phyloP scores from a whole-genome alignment of 2,329 filamentous ascomycete species.

The Pseudofabraea citricarpa region DNA sequence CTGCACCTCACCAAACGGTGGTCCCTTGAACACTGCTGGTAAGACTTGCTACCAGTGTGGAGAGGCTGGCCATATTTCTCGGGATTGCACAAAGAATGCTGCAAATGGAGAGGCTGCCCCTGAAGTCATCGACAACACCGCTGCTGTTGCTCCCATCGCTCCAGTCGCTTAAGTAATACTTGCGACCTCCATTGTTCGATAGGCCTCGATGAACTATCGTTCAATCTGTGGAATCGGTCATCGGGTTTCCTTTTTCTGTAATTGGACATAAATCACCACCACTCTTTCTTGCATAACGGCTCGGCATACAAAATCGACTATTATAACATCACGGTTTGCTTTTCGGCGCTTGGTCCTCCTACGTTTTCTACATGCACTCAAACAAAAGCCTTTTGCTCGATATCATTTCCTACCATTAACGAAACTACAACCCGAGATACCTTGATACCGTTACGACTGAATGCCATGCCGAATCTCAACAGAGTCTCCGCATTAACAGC shows the following conservation, averaged over 20 bases:
- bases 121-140: slow-evolving; percentile 23
- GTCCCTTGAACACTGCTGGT: slow-evolving; percentile 88
- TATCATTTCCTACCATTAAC: slow-evolving; percentile 28
- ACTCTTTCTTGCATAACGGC: slow-evolving; percentile 24
- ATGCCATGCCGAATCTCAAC: too few relatives aligned
- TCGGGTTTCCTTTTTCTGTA: slow-evolving; percentile 24
- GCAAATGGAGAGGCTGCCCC: slow-evolving; percentile 40
- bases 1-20: slow-evolving; percentile 95
- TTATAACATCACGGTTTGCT: slow-evolving; percentile 21
- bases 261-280: slow-evolving; percentile 25
- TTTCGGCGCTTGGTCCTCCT: slow-evolving; percentile 28
- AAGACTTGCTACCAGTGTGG: slow-evolving; percentile 99
- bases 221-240: slow-evolving; percentile 19
- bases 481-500: too few relatives aligned
- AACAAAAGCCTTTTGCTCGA: slow-evolving; percentile 15
- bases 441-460: slow-evolving; percentile 25
- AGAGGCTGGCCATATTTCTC: slow-evolving; percentile 91
- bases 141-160: slow-evolving; percentile 34
- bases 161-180: slow-evolving; percentile 37
- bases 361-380: slow-evolving; percentile 14
- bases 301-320: slow-evolving; percentile 22
- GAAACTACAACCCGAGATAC: slow-evolving; percentile 28
- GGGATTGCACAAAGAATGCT: slow-evolving; percentile 87
- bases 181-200: slow-evolving; percentile 20
- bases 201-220: slow-evolving; percentile 29